These are phyloP conservation scores for Fremontodendron californicum DNA, from an alignment of 345 rosid genomes.

Conservation along the genomic window DNA sequence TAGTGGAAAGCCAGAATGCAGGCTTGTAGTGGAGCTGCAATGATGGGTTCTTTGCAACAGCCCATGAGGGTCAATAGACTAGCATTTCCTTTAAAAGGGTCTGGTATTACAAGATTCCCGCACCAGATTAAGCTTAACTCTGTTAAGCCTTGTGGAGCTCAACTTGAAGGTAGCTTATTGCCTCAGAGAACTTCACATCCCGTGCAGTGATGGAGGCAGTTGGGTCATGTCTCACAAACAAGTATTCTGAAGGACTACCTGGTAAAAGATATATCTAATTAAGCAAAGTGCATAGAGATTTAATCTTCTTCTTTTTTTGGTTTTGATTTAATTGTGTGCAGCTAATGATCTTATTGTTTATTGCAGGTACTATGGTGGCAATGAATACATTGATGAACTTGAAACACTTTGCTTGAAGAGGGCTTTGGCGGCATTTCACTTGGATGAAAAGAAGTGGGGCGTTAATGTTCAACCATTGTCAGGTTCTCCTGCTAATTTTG, in stretches of 20 bases:
- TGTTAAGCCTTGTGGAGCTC: slow-evolving; percentile 33
- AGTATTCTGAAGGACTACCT: no score
- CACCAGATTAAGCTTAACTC: slow-evolving; percentile 38
- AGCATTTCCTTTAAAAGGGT: slow-evolving; percentile 26
- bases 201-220: no score
- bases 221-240: no score
- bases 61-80: slow-evolving; percentile 37
- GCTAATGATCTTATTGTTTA: not conserved
- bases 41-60: no score
- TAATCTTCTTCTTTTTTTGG: not conserved
- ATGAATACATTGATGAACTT: slow-evolving; percentile 78
- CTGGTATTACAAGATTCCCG: slow-evolving; percentile 29
- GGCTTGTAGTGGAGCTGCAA: no score
- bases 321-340: not conserved
- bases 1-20: no score
- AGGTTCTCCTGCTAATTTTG: slow-evolving; percentile 97
- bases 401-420: slow-evolving; percentile 82
- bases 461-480: no score
- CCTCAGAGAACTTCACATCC: no score
- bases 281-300: no score
- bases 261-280: no score
- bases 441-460: slow-evolving; percentile 58
- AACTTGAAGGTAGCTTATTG: slow-evolving; percentile 42
- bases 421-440: slow-evolving; percentile 71
- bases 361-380: slow-evolving; percentile 87